Evolutionary conservation across 2,329 filamentous ascomycete species (phyloP).

Genomic region (Neophaeococcomyces aloes): DNA sequence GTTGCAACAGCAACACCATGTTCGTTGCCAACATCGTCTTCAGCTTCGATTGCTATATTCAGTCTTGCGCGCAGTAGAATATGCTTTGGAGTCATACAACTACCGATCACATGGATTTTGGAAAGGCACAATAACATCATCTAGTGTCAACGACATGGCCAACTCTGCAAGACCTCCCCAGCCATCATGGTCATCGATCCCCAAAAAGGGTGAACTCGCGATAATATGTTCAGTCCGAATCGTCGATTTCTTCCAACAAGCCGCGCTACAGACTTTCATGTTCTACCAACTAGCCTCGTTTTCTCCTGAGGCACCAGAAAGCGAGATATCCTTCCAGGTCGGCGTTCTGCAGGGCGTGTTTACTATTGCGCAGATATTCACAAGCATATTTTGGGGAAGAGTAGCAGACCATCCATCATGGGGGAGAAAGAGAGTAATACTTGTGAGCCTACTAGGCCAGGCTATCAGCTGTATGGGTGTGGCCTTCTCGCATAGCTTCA

Average conservation of each 20-base stretch:
- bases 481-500: conserved; percentile 56
- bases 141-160: not conserved
- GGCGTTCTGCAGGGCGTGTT: conserved; percentile 63
- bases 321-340: conserved; percentile 57
- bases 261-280: conserved; percentile 60
- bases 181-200: conserved; percentile 55
- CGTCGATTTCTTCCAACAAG: conserved; percentile 67
- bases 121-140: too few relatives aligned
- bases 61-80: too few relatives aligned
- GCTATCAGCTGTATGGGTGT: conserved; percentile 56
- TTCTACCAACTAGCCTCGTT: conserved; percentile 71
- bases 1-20: too few relatives aligned
- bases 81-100: too few relatives aligned
- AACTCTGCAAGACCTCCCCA: conserved; percentile 18
- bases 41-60: too few relatives aligned
- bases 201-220: conserved; percentile 58
- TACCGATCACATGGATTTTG: too few relatives aligned
- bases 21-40: too few relatives aligned
- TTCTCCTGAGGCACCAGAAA: conserved; percentile 38
- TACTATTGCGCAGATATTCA: conserved; percentile 62
- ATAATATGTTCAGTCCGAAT: conserved; percentile 63
- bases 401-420: conserved; percentile 31
- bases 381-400: conserved; percentile 64
- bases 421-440: conserved; percentile 66
- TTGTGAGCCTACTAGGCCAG: conserved; percentile 64